These are phyloP conservation scores for Cynanchum wilfordii DNA, from an alignment of 257 asterid genomes.

Conservation along the genomic window DNA sequence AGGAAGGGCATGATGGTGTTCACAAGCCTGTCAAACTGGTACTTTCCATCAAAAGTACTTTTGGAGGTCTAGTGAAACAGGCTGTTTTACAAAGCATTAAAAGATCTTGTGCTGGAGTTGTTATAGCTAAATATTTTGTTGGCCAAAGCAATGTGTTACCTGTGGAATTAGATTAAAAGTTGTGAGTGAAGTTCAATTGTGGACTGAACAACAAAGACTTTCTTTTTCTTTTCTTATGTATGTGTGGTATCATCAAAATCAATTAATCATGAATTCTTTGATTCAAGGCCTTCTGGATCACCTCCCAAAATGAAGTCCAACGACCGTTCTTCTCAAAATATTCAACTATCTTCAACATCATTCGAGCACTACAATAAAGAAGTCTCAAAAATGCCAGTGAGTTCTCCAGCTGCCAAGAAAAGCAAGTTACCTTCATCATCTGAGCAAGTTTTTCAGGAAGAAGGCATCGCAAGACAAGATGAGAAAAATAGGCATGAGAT, in stretches of 20 bases:
- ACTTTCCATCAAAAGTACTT: neutral
- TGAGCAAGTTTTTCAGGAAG: conserved; percentile 37
- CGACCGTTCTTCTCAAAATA: conserved; percentile 36
- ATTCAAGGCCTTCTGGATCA: conserved; percentile 31
- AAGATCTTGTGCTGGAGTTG: neutral
- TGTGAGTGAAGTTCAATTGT: neutral
- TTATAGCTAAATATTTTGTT: neutral
- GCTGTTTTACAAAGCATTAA: neutral
- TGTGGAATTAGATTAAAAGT: neutral
- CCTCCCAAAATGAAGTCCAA: conserved; percentile 35
- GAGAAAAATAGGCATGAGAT: conserved; percentile 57
- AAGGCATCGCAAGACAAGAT: conserved; percentile 35
- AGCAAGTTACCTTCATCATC: conserved; percentile 63
- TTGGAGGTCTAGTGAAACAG: neutral
- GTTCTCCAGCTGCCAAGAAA: conserved; percentile 55
- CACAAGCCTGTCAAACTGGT: neutral
- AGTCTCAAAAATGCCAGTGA: conserved; percentile 34
- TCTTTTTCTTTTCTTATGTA: conserved; percentile 5
- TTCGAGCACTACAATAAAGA: conserved; percentile 33
- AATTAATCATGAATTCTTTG: conserved; percentile 6
- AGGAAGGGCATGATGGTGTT: neutral
- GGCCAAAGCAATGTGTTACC: neutral
- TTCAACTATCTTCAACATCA: conserved; percentile 29
- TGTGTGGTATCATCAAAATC: conserved; percentile 9
- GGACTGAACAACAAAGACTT: neutral